Base-by-base conservation (phyloP, 2,329 filamentous ascomycete genomes). In the Fusarium torreyae region DNA sequence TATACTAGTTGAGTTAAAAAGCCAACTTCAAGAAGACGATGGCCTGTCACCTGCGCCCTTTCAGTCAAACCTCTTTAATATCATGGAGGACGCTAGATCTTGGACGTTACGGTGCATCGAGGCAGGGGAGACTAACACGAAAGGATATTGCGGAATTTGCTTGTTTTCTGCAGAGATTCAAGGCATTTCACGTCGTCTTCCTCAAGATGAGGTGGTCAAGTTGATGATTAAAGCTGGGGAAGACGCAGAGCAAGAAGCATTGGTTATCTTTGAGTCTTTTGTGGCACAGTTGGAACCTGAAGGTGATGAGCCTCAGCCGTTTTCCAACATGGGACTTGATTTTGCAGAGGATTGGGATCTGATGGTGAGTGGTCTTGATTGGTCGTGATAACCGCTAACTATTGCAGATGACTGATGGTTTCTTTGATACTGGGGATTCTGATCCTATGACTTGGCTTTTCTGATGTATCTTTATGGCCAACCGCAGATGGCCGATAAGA, bases 81-180 rank as follows among this genome's bases (percentile, higher is more conserved):
- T 82, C 2, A 24, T 88, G 6, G 72, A 81, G 0, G 81, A 86
- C 13, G 76, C 79, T 0, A 80, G 77, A 38, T 49, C 50, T 0
- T 87, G 83, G 82, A 70, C 71, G 2, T 70, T 84, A 44, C 65
- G 70, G 7, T 78, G 76, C 10, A 77, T 88, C n/a, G 68, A 80
- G 45, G 79, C 78, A 0, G 87, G 85, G 3, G 85, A 88, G 74
- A 88, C 85, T 0, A 89, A 88, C 56, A 76, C 85, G 20, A 89
- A 88, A 66, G 84, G 84, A 0, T 83, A 83, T 40, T 49, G 89
- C 18, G 78, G 88, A 14, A 63, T 77, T 0, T 69, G 45, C 1
- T 18, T 74, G 6, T 22, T 74, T 1, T 8, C 40, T 4, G 78
- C 80, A 0, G 80, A 87, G 43, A 76, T 88, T 0, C 77, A 84